Conservation (phyloP, 768 basidiomycete genomes). For the Glaciozyma antarctica region DNA sequence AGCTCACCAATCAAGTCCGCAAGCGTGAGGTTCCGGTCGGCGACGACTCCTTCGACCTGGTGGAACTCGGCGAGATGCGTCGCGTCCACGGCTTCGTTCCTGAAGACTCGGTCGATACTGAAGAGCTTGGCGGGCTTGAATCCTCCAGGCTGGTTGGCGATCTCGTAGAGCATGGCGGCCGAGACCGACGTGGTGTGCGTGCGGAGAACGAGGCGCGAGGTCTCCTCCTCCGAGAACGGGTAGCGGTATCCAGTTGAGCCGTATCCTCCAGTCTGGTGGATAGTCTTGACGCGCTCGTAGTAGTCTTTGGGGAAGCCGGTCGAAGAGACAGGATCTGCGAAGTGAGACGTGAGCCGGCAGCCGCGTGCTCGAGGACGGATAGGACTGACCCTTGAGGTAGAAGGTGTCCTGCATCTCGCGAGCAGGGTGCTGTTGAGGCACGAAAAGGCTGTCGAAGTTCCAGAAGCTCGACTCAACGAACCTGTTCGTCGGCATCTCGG, state of each 20-base stretch:
- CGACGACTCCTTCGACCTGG: constrained; percentile 99
- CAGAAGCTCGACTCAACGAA: constrained; percentile 98
- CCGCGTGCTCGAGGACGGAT: neutral
- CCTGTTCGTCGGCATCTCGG: constrained; percentile 93
- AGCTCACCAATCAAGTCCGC: constrained; percentile 83
- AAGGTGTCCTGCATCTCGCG: constrained; percentile 97
- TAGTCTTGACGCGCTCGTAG: constrained; percentile 69
- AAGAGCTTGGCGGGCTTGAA: constrained; percentile 51
- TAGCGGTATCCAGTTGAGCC: constrained; percentile 95
- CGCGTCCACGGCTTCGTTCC: constrained; percentile 96
- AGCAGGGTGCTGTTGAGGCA: constrained; percentile 97
- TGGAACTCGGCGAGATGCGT: constrained; percentile 99
- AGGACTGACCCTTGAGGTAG: constrained; percentile 70
- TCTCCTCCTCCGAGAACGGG: constrained; percentile 88
- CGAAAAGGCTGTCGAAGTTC: constrained; percentile 97
- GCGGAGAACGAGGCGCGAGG: constrained; percentile 78
- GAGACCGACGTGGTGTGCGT: constrained; percentile 97
- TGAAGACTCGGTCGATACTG: constrained; percentile 95
- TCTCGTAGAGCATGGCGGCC: constrained; percentile 82
- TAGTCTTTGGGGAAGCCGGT: constrained; percentile 69
- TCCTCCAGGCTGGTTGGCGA: constrained; percentile 60
- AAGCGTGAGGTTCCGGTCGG: constrained; percentile 80
- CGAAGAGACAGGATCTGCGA: constrained; percentile 64
- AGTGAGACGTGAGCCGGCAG: constrained; percentile 4
- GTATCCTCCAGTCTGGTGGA: constrained; percentile 71